Evolutionary conservation across 768 basidiomycete species (phyloP).

Genomic region (Boletus vinaceobasis): DNA sequence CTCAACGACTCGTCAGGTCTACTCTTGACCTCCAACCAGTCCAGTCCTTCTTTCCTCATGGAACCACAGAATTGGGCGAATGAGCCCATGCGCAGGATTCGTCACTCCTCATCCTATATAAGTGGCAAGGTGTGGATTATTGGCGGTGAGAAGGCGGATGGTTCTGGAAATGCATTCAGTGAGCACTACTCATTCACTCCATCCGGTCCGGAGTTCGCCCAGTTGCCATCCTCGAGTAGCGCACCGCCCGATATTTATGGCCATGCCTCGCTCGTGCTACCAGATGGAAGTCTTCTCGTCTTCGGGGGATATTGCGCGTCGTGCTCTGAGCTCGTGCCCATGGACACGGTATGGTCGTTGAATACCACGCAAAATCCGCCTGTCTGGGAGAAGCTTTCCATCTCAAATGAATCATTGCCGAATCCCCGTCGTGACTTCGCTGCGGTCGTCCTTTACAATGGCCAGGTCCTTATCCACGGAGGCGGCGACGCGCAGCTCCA

Average conservation of each 20-base stretch:
- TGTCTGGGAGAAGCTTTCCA: slow-evolving; percentile 49
- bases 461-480: slow-evolving; percentile 71
- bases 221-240: slow-evolving; percentile 45
- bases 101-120: slow-evolving; percentile 59
- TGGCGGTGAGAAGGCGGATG: slow-evolving; percentile 83
- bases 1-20: slow-evolving; percentile 61
- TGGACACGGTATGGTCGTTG: slow-evolving; percentile 60
- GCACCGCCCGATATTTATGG: slow-evolving; percentile 70
- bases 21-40: slow-evolving; percentile 41
- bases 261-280: slow-evolving; percentile 66
- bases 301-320: slow-evolving; percentile 69
- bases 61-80: slow-evolving; percentile 53
- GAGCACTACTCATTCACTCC: slow-evolving; percentile 66
- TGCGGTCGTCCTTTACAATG: slow-evolving; percentile 45
- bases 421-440: slow-evolving; percentile 63
- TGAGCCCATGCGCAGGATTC: slow-evolving; percentile 74
- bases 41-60: slow-evolving; percentile 43
- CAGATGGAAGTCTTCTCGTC: slow-evolving; percentile 65
- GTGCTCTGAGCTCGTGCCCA: slow-evolving; percentile 45
- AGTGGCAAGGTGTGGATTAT: slow-evolving; percentile 62
- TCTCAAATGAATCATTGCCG: slow-evolving; percentile 45
- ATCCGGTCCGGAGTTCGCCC: slow-evolving; percentile 46
- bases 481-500: slow-evolving; percentile 61
- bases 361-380: slow-evolving; percentile 48
- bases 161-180: slow-evolving; percentile 58